Base-by-base conservation (phyloP, 106 monocot genomes). In the Platanthera guangdongensis region DNA sequence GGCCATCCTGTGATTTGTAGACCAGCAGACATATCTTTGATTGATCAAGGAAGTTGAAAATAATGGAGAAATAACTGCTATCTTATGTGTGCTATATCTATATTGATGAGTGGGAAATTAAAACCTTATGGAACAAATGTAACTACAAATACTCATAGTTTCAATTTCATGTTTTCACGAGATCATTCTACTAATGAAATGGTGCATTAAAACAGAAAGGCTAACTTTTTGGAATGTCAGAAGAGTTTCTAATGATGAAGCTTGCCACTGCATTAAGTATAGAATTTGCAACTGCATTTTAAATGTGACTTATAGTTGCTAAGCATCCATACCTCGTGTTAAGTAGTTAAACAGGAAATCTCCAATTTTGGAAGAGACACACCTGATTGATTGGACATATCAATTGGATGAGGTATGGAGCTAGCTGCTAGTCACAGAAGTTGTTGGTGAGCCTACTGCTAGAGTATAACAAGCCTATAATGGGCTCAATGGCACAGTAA, bases 1-100 rank as follows among this genome's bases (percentile, higher is more conserved):
- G 96, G 96, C 96, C 96, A 96, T 75, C 96, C 93, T 21, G 96
- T 96, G 78, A 96, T 96, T 86, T 93, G 96, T 28, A 93, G 86
- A 55, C 91, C 81, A 81, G 93, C 93, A 73, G 88, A 87, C 88
- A 95, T 92, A 70, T 95, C 95, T 95, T 76, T 62, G 13, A 32
- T 9, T 78, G 51, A 79, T 88, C 81, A 82, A 84, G 86, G 67
- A 75, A 55, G 18, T 72, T 72, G 39, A 72, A 72, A 39, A 50
- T 50, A 0, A 15, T 48, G 16, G 2, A 70, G 15, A n/a, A n/a
- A 47, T 15, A 47, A 70, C 47, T 15, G n/a, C 12, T 25, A 65
- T 32, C 32, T 65, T 65, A 32, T 65, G 65, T 30, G 32, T 65
- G 2, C n/a, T 19, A 32, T 12, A 65, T 32, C 11, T 32, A 30